Evolutionary conservation across 225 moss, liverwort and hornwort species (phyloP).

Genomic region (Ulota crispa): DNA sequence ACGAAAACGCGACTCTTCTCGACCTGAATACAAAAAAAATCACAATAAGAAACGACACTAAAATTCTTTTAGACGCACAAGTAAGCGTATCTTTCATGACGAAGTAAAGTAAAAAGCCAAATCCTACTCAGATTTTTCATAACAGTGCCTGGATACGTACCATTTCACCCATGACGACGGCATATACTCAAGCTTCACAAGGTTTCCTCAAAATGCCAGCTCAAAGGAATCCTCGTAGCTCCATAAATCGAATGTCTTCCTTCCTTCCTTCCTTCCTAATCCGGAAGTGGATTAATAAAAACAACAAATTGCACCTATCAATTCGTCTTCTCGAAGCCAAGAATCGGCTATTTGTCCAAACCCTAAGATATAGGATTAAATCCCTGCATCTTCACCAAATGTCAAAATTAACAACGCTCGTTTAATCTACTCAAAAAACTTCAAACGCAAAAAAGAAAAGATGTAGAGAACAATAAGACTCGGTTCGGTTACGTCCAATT

Average conservation of each 20-base stretch:
- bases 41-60: neutral
- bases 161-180: constrained; percentile 40
- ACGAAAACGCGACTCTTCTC: constrained; percentile 56
- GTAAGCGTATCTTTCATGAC: neutral
- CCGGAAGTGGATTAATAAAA: neutral
- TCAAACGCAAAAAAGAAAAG: neutral
- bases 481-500: neutral
- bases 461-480: neutral
- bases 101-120: neutral
- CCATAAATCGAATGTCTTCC: neutral
- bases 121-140: neutral
- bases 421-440: neutral
- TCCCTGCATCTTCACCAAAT: constrained; percentile 3
- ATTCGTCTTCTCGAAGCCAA: neutral
- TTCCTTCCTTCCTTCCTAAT: neutral
- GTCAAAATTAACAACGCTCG: neutral
- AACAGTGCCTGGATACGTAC: constrained; percentile 15
- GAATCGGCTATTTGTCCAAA: neutral
- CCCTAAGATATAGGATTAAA: neutral
- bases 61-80: neutral
- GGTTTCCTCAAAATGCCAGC: constrained; percentile 10
- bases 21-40: constrained; percentile 45
- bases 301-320: neutral
- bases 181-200: constrained; percentile 25
- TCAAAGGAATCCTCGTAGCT: constrained; percentile 3